A percentile compares a stretch with the other conserved stretches of the same genome.
These are phyloP conservation scores for Tephrocybe sp. DNA, from an alignment of 768 basidiomycete genomes.

Conservation along the genomic window DNA sequence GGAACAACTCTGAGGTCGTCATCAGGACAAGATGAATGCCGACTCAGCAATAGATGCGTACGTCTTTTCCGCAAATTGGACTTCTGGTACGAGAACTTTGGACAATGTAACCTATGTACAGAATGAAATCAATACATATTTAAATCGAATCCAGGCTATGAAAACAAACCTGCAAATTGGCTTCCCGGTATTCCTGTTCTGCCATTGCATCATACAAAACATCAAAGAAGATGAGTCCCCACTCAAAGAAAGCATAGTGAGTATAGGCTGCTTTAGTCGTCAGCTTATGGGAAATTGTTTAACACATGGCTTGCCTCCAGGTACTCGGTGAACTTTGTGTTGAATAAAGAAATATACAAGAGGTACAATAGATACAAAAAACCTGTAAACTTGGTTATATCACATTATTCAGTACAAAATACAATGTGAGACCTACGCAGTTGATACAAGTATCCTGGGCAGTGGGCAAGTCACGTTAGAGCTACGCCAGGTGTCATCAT, in stretches of 20 bases:
- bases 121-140: neutral
- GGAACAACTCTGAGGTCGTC: constrained; percentile 12
- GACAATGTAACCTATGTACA: constrained; percentile 25
- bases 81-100: neutral
- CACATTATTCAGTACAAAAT: neutral
- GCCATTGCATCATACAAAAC: constrained; percentile 70
- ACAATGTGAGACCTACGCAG: constrained; percentile 34
- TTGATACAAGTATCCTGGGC: constrained; percentile 50
- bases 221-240: constrained; percentile 76
- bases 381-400: constrained; percentile 37
- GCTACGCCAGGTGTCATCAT: neutral
- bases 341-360: constrained; percentile 83
- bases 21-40: constrained; percentile 1
- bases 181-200: constrained; percentile 54
- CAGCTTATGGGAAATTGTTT: neutral
- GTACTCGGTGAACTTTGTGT: constrained; percentile 76
- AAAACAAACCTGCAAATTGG: constrained; percentile 48
- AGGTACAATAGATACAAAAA: constrained; percentile 68
- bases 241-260: constrained; percentile 83
- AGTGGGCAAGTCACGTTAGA: constrained; percentile 19
- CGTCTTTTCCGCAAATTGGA: neutral
- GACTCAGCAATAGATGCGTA: neutral
- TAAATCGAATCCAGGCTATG: neutral
- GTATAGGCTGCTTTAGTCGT: constrained; percentile 64
- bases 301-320: constrained; percentile 58